Percentiles rank a stretch among this genome's conserved stretches.
Evolutionary conservation across 192 early-diverging fungal genomes (phyloP).

Genomic region (Entophlyctis luteolus): DNA sequence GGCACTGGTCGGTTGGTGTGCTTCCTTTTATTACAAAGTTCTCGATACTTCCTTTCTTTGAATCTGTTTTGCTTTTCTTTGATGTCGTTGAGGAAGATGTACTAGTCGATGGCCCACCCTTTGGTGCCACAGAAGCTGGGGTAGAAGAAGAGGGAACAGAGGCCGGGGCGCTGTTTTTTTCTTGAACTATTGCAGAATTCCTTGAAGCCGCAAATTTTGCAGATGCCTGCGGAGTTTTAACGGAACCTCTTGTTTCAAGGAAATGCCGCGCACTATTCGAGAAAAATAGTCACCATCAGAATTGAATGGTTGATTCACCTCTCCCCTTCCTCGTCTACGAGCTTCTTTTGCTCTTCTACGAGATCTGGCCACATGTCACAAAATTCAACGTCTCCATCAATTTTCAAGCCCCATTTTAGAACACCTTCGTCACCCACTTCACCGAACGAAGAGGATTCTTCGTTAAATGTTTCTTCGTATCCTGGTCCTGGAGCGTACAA

Average conservation of each 20-base stretch:
- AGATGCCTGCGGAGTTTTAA: background rate
- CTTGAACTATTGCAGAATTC: background rate
- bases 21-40: background rate
- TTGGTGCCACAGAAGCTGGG: background rate
- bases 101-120: background rate
- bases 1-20: background rate
- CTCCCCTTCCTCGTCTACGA: constrained; percentile 8
- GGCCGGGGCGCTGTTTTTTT: background rate
- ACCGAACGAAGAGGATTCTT: no score
- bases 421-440: background rate
- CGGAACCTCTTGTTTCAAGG: background rate
- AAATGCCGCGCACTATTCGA: background rate
- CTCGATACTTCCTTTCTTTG: background rate
- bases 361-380: constrained; percentile 3
- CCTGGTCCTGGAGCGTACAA: background rate
- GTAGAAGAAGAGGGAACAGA: background rate
- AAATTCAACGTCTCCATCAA: constrained; percentile 14
- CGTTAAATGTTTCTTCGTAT: no score
- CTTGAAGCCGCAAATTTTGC: background rate
- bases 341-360: background rate
- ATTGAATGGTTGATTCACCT: background rate
- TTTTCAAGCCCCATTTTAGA: constrained; percentile 20
- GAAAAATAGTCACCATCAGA: background rate
- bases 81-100: background rate
- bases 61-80: background rate